Evolutionary conservation across 73 alveolate species (phyloP).

Genomic region (Uronychia binucleata): DNA sequence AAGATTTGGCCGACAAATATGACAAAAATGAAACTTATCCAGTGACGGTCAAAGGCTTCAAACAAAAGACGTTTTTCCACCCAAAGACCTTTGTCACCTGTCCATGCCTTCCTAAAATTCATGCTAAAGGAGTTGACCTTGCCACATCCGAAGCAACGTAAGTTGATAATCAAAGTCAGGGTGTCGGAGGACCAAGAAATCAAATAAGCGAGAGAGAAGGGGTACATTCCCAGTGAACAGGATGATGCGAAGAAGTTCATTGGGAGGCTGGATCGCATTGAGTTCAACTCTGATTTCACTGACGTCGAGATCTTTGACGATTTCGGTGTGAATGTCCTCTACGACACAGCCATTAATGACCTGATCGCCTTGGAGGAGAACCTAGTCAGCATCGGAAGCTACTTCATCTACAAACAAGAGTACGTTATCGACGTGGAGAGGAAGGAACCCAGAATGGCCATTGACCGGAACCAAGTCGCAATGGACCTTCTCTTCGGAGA

Average conservation of each 20-base stretch:
- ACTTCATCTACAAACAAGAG: slow-evolving; percentile 48
- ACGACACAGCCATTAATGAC: slow-evolving; percentile 57
- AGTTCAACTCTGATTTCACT: slow-evolving; percentile 9
- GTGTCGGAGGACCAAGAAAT: slow-evolving; percentile 38
- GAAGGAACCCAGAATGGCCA: slow-evolving; percentile 33
- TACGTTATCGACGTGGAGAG: slow-evolving; percentile 25
- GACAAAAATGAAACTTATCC: slow-evolving; percentile 28
- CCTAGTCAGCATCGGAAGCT: slow-evolving; percentile 47
- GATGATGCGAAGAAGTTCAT: slow-evolving; percentile 53
- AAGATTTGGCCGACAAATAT: background rate
- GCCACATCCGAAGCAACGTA: slow-evolving; percentile 7
- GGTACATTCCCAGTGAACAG: background rate
- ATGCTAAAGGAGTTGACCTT: slow-evolving; percentile 38
- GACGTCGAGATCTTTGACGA: slow-evolving; percentile 55
- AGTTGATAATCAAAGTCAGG: slow-evolving; percentile 3
- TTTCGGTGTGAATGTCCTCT: slow-evolving; percentile 51
- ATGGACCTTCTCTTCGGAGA: slow-evolving; percentile 37
- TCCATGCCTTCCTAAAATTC: slow-evolving; percentile 55
- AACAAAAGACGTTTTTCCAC: slow-evolving; percentile 43
- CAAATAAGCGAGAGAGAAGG: slow-evolving; percentile 28
- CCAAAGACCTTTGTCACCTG: slow-evolving; percentile 38
- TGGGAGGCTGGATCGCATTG: slow-evolving; percentile 41
- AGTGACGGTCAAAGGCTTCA: slow-evolving; percentile 36
- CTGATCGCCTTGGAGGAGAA: slow-evolving; percentile 49
- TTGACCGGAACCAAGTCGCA: slow-evolving; percentile 44